Evolutionary conservation across 2,329 filamentous ascomycete genomes (phyloP), one percentile per base, ranked within the genome.

Genomic region (Helotiales sp.): DNA sequence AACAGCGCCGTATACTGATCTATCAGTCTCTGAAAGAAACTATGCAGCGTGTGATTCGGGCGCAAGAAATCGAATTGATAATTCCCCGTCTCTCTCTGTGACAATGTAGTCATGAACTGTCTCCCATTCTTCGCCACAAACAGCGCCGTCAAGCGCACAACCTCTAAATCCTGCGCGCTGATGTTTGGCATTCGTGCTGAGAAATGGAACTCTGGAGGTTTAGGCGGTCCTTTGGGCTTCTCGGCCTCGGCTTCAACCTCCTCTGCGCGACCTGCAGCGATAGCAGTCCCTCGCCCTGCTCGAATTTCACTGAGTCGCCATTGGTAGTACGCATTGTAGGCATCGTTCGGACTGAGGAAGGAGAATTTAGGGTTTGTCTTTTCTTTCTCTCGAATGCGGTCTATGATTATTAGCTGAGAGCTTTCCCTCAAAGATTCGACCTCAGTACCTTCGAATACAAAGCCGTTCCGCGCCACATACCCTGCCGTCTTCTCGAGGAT

Each of bases 181-280:
- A 99, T 96, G 66, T 93, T 93, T 57, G 95, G 95, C 91, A 98
- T 96, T 72, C 93, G 89, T 66, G 95, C 93, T 55, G 91, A 96
- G 77, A 97, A 99, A 66, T 90, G 85, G 70, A 96, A 98, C 68
- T 93, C 89, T 57, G 89, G 84, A 15, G 95, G 95, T 69, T 93
- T 86, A 42, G 88, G 86, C 7, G 93, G 93, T 22, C 93, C 93
- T 73, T 89, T 84, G 42, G 91, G 87, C 71, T 89, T 91, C 72
- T 84, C 82, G 55, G 78, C 78, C 36, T 76, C 77, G 40, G 78
- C 78, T 22, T 78, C 76, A 13, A 79, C 76, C 66, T 92, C 89
- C 58, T 82, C 87, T 42, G 81, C 82, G 66, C 89, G 84, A 52
- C 92, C 92, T 56, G 90, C 89, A 55, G 89, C 86, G 36, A 96